Conservation (phyloP, 1,139 yeast species). For the Yamadazyma sp. region DNA sequence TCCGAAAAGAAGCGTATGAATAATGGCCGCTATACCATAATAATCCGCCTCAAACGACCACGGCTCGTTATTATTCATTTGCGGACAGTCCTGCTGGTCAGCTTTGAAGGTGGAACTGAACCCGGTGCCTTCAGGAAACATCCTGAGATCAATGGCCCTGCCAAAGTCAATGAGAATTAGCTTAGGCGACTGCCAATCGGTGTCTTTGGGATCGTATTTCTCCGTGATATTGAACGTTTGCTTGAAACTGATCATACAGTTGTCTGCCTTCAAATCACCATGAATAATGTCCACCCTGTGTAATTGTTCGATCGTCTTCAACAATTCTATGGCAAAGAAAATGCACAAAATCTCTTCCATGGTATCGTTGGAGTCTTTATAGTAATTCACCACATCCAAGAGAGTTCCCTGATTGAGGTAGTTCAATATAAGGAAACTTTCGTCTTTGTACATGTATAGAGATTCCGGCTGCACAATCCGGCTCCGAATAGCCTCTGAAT, state of each 20-base stretch:
- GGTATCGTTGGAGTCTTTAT: constrained; percentile 27
- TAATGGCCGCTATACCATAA: constrained; percentile 75
- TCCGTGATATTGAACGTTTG: constrained; percentile 21
- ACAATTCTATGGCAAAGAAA: constrained; percentile 62
- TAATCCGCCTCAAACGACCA: constrained; percentile 89
- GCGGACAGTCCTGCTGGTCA: constrained; percentile 75
- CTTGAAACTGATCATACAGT: constrained; percentile 71
- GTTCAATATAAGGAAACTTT: constrained; percentile 70
- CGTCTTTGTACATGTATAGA: constrained; percentile 63
- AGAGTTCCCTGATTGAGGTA: constrained; percentile 75
- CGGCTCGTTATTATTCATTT: constrained; percentile 58
- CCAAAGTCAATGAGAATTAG: constrained; percentile 80
- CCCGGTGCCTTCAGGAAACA: constrained; percentile 51
- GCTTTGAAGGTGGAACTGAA: constrained; percentile 65
- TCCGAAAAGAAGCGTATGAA: constrained; percentile 75
- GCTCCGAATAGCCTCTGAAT: constrained; percentile 9
- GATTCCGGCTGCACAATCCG: constrained; percentile 47
- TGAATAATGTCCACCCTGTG: constrained; percentile 72
- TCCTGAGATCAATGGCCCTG: constrained; percentile 68
- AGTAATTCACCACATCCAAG: constrained; percentile 65
- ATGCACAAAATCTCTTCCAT: constrained; percentile 65
- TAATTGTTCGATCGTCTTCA: constrained; percentile 58
- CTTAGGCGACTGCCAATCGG: constrained; percentile 57
- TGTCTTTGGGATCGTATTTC: constrained; percentile 30
- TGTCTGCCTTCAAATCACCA: constrained; percentile 85